Percentiles rank a stretch among this genome's conserved stretches.
These are phyloP conservation scores for Phytophthora rubi DNA, from an alignment of 352 stramenopile genomes.

Conservation along the genomic window DNA sequence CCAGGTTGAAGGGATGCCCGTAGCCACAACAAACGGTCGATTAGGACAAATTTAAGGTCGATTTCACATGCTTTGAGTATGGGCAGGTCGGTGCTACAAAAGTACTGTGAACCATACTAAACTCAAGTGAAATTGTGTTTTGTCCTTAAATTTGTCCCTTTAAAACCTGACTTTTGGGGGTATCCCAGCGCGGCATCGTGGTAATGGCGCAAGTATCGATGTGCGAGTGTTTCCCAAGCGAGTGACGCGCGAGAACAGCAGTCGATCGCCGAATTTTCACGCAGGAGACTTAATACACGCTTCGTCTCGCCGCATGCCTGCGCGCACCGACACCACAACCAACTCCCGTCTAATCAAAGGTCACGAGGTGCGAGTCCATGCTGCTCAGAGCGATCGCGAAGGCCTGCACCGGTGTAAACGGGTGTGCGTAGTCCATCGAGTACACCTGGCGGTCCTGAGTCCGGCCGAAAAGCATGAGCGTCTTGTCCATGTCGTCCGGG, in stretches of 20 bases:
- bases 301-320: conserved; percentile 29
- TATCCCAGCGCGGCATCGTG: too few relatives aligned
- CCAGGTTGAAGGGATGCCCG: too few relatives aligned
- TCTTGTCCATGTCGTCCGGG: conserved; percentile 88
- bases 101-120: too few relatives aligned
- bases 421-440: conserved; percentile 90
- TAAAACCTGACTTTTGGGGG: too few relatives aligned
- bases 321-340: conserved; percentile 17
- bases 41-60: too few relatives aligned
- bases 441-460: conserved; percentile 89
- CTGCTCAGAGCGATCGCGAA: conserved; percentile 89
- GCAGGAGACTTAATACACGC: conserved; percentile 46
- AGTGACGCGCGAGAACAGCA: conserved; percentile 25
- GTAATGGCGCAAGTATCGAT: too few relatives aligned
- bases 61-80: too few relatives aligned
- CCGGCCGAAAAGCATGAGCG: conserved; percentile 86
- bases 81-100: too few relatives aligned
- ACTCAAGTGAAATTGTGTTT: too few relatives aligned
- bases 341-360: conserved; percentile 70
- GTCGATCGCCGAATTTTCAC: conserved; percentile 29
- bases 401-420: conserved; percentile 85
- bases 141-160: too few relatives aligned
- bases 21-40: too few relatives aligned
- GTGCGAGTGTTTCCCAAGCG: too few relatives aligned
- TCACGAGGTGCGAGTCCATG: conserved; percentile 90